These are phyloP conservation scores for Talaromyces wortmannii DNA, from an alignment of 495 filamentous ascomycete genomes.

Conservation along the genomic window DNA sequence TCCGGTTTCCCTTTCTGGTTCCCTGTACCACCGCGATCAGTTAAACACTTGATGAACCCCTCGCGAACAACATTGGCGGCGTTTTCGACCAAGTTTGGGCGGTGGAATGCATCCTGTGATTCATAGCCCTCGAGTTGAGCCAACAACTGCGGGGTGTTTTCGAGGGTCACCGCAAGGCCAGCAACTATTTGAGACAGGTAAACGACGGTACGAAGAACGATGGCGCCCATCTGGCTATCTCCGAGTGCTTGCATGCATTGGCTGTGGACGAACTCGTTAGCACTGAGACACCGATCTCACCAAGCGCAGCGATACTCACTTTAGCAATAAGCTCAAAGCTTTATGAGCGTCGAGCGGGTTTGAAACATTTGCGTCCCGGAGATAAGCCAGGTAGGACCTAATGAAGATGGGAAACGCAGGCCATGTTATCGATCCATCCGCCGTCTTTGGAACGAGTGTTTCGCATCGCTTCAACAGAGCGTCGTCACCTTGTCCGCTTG, in stretches of 20 bases:
- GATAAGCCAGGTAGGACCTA: constrained; percentile 69
- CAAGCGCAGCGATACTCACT: constrained; percentile 40
- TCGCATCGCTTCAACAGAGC: constrained; percentile 54
- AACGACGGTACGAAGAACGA: constrained; percentile 72
- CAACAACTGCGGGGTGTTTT: constrained; percentile 65
- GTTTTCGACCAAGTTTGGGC: constrained; percentile 72
- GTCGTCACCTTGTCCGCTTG: constrained; percentile 34
- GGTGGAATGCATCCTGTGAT: constrained; percentile 43
- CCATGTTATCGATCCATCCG: constrained; percentile 57
- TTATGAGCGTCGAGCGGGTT: constrained; percentile 71
- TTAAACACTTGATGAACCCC: constrained; percentile 86
- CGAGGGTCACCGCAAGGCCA: constrained; percentile 72
- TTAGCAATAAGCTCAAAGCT: constrained; percentile 60
- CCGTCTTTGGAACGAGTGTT: constrained; percentile 46
- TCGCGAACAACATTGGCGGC: constrained; percentile 83
- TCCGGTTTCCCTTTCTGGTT: constrained; percentile 52
- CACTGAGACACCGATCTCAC: background rate
- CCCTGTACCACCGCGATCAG: constrained; percentile 62
- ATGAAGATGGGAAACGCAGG: constrained; percentile 69
- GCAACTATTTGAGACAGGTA: constrained; percentile 70
- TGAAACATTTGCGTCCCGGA: constrained; percentile 68
- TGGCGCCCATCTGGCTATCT: constrained; percentile 66
- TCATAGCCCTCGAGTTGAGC: constrained; percentile 45
- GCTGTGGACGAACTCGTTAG: constrained; percentile 18
- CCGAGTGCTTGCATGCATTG: constrained; percentile 76